These are phyloP conservation scores for Sordariomycetes sp. DNA, from an alignment of 2,329 filamentous ascomycete genomes.

Conservation along the genomic window DNA sequence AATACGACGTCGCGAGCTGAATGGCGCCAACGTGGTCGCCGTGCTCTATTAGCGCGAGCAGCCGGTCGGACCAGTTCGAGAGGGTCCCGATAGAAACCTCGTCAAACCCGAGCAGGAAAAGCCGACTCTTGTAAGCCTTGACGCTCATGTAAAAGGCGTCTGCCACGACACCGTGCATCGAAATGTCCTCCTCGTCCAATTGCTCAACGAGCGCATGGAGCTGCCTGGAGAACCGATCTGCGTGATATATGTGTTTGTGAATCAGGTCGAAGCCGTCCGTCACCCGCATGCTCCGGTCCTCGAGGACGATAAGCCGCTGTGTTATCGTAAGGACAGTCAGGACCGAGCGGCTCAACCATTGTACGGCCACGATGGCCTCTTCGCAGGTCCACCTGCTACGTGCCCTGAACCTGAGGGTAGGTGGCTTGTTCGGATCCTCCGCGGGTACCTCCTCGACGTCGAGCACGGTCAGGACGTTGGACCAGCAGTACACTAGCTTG, in stretches of 20 bases:
- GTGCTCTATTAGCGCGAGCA: conserved; percentile 88
- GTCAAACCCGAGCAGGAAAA: conserved; percentile 89
- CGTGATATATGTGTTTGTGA: conserved; percentile 83
- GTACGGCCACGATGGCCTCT: conserved; percentile 88
- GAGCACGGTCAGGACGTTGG: conserved; percentile 86
- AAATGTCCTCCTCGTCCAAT: conserved; percentile 71
- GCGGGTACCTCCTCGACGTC: conserved; percentile 66
- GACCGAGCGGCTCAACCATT: conserved; percentile 93
- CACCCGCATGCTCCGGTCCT: conserved; percentile 78
- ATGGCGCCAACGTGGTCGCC: conserved; percentile 95
- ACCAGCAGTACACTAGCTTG: conserved; percentile 97
- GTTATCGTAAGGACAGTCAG: conserved; percentile 86
- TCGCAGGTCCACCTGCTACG: conserved; percentile 86
- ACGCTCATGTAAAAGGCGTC: conserved; percentile 99
- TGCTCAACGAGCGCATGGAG: conserved; percentile 76
- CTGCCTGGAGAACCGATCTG: conserved; percentile 80
- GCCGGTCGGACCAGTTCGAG: conserved; percentile 92
- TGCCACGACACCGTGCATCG: conserved; percentile 90
- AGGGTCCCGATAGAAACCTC: conserved; percentile 82
- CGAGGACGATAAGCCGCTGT: conserved; percentile 81
- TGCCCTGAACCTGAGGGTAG: conserved; percentile 65
- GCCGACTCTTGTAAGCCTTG: conserved; percentile 81
- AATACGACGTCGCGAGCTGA: conserved; percentile 80
- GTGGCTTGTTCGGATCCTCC: conserved; percentile 62
- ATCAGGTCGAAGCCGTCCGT: conserved; percentile 91